These are phyloP conservation scores for Penicillium sp. DNA, from an alignment of 2,329 filamentous ascomycete genomes.

Conservation along the genomic window DNA sequence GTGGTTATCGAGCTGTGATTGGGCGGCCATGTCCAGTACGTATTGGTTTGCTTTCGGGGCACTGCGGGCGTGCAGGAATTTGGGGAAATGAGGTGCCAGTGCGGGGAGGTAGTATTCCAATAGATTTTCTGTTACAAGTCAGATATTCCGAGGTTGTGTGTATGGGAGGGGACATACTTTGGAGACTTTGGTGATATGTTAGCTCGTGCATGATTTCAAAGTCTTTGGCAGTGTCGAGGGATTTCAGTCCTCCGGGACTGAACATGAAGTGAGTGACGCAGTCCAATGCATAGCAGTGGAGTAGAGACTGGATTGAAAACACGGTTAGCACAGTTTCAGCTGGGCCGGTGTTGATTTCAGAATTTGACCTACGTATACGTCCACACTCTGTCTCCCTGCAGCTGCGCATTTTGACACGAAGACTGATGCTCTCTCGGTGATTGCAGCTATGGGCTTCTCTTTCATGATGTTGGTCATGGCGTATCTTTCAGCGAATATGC, in stretches of 20 bases:
- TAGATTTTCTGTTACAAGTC: constrained; percentile 55
- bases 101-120: constrained; percentile 60
- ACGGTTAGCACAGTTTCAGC: background rate
- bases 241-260: constrained; percentile 65
- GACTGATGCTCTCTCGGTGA: constrained; percentile 57
- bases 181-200: constrained; percentile 67
- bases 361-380: constrained; percentile 59
- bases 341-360: background rate
- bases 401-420: constrained; percentile 58
- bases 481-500: constrained; percentile 67
- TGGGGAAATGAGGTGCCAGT: constrained; percentile 49
- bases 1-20: constrained; percentile 53
- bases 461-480: constrained; percentile 68
- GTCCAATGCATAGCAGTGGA: constrained; percentile 71
- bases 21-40: constrained; percentile 56
- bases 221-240: constrained; percentile 58
- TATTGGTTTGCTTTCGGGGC: constrained; percentile 63
- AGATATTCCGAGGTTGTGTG: too few relatives aligned
- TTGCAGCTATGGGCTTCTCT: constrained; percentile 56
- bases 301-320: constrained; percentile 31
- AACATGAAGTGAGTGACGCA: constrained; percentile 71
- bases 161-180: constrained; percentile 51
- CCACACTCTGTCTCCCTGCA: constrained; percentile 50
- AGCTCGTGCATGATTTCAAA: constrained; percentile 69
- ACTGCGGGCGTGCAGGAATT: constrained; percentile 57